Conservation (phyloP, 2,329 filamentous ascomycete species). For the Exophiala sp. region DNA sequence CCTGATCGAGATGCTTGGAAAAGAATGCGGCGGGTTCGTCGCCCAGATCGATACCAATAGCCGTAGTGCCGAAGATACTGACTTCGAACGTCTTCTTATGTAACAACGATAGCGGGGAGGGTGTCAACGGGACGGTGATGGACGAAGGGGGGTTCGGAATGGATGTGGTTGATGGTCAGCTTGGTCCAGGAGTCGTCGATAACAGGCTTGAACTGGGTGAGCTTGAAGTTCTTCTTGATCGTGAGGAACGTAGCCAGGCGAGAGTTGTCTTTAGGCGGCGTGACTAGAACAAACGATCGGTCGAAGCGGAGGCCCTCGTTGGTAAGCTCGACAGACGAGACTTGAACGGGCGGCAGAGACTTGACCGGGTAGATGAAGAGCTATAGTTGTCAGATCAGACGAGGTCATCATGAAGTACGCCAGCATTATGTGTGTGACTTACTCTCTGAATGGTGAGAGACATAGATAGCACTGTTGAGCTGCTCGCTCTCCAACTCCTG, state of each 20-base stretch:
- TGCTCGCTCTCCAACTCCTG: slow-evolving; percentile 1
- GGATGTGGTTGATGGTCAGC: slow-evolving; percentile 24
- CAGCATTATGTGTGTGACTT: too few relatives aligned
- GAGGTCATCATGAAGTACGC: too few relatives aligned
- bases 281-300: slow-evolving; percentile 25
- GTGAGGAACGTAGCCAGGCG: slow-evolving; percentile 25
- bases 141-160: slow-evolving; percentile 16
- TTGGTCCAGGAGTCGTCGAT: slow-evolving; percentile 28
- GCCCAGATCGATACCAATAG: slow-evolving; percentile 26
- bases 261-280: slow-evolving; percentile 21
- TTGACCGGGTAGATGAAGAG: slow-evolving; percentile 28
- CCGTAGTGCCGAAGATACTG: slow-evolving; percentile 27
- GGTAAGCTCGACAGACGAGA: slow-evolving; percentile 26
- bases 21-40: slow-evolving; percentile 25
- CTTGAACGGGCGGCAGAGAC: slow-evolving; percentile 25
- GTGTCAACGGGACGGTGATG: slow-evolving; percentile 24
- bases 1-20: slow-evolving; percentile 23
- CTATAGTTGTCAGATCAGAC: slow-evolving; percentile 7
- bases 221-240: slow-evolving; percentile 26
- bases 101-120: slow-evolving; percentile 24
- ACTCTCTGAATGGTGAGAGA: slow-evolving; percentile 21
- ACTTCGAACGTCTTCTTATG: slow-evolving; percentile 23
- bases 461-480: slow-evolving; percentile 6
- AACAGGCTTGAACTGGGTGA: slow-evolving; percentile 24
- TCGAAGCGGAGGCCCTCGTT: slow-evolving; percentile 28